phyloP scores from a whole-genome alignment of 768 basidiomycete genomes.

The Postia placenta region DNA sequence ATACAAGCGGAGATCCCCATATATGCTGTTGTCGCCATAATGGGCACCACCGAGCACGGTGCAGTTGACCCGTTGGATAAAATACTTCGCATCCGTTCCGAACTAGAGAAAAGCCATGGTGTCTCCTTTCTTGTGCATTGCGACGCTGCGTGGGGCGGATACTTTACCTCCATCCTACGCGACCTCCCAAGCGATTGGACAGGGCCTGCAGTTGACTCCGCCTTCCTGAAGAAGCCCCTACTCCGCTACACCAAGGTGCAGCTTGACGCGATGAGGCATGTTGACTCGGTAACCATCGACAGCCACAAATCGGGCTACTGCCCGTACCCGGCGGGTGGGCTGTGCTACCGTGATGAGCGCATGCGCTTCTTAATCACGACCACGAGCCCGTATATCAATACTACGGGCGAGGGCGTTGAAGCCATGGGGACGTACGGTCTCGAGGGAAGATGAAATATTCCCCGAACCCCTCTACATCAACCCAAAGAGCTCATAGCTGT shows the following conservation, averaged over 20 bases:
- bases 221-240: background rate
- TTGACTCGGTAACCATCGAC: constrained; percentile 36
- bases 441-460: constrained; percentile 31
- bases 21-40: constrained; percentile 32
- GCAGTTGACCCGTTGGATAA: constrained; percentile 35
- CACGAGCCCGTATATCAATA: constrained; percentile 26
- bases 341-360: constrained; percentile 35
- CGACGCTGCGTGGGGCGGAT: constrained; percentile 37
- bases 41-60: constrained; percentile 41
- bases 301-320: constrained; percentile 41
- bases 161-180: background rate
- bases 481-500: too few relatives aligned
- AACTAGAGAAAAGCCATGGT: constrained; percentile 24
- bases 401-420: constrained; percentile 11
- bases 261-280: constrained; percentile 20
- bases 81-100: constrained; percentile 29
- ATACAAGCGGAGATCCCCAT: background rate
- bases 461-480: too few relatives aligned
- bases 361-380: constrained; percentile 33
- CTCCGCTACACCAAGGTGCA: constrained; percentile 21
- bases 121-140: constrained; percentile 36
- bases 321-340: constrained; percentile 37
- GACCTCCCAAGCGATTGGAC: background rate
- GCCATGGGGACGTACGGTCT: constrained; percentile 41
- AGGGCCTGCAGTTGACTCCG: background rate